Percentiles rank a stretch among this genome's conserved stretches.
Conservation (phyloP, 805 yeast genomes). For the Maudiozyma turicensis region DNA sequence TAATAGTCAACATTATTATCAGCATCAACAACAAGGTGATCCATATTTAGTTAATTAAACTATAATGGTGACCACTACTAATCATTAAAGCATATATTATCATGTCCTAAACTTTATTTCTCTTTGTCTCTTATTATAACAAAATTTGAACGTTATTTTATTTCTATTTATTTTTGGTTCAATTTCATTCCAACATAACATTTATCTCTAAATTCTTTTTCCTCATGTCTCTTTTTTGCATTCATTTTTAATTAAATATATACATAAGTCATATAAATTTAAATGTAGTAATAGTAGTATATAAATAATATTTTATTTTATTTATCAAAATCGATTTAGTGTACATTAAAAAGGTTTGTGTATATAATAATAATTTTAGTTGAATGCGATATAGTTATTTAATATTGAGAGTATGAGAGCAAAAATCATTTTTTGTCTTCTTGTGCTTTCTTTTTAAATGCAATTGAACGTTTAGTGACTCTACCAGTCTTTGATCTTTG, state of each 20-base stretch:
- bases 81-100: neutral
- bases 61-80: neutral
- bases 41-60: conserved; percentile 12
- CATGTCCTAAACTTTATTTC: neutral
- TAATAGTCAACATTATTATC: conserved; percentile 5
- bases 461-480: conserved; percentile 37
- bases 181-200: too few species aligned
- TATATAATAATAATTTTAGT: too few species aligned
- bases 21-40: conserved; percentile 11
- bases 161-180: neutral
- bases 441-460: conserved; percentile 29
- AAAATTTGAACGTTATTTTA: neutral
- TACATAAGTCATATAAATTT: neutral
- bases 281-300: neutral
- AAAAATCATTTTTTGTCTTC: neutral
- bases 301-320: neutral
- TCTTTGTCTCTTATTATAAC: neutral
- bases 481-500: conserved; percentile 39
- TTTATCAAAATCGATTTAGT: too few species aligned
- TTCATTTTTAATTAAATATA: neutral
- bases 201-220: neutral
- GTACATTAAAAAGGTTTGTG: neutral
- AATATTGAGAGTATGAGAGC: too few species aligned
- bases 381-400: too few species aligned
- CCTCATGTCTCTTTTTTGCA: neutral